Base-by-base conservation (phyloP, 176 grass and related monocot species). In the Aegilops tauschii region DNA sequence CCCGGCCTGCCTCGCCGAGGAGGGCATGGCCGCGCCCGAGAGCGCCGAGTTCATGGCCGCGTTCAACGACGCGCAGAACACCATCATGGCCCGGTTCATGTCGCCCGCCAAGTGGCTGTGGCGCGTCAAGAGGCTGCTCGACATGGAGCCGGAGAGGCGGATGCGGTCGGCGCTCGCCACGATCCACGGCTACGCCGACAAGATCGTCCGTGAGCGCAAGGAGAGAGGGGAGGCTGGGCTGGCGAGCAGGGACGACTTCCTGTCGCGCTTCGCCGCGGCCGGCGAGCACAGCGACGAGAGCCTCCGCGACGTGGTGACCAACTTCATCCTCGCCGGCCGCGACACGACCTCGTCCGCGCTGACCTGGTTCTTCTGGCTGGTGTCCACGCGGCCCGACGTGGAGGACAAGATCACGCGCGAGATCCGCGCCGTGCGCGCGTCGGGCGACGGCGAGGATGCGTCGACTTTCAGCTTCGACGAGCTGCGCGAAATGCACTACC, bases 321-420 rank as follows among this genome's bases (percentile, higher is more conserved):
- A 89, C 87, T 92, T 94, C 90, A 45, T 97, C 73, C 30, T 91
- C 3, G 92, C 92, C 4, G 86, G 95, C 3, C 90, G 90, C 27
- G 92, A 94, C 79, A 94, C 92, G 45, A 97, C 95, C 36, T 93
- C 95, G 5, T 90, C 92, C 4, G 95, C 92, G 27, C 75, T 94
- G 14, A 73, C 95, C 69, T 94, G 95, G 90, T 97, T 97, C 90
- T 92, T 97, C 79, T 97, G 95, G 95, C 10, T 92, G 2, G 27
- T 91, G 17, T 94, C 86, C 27, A 61, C 66, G 30, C 56, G 83
- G 4, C 88, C 90, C 45, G 84, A 88, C 65, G 84, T 89, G 61
- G 88, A 94, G 56, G 68, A 76, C n/a, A 85, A 30, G 45, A 97
- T 91, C 79, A 12, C 83, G 70, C 80, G 69, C 28, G 95, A 94